These are phyloP conservation scores for Solanum ossicruentum DNA, from an alignment of 257 asterid species.

Conservation along the genomic window DNA sequence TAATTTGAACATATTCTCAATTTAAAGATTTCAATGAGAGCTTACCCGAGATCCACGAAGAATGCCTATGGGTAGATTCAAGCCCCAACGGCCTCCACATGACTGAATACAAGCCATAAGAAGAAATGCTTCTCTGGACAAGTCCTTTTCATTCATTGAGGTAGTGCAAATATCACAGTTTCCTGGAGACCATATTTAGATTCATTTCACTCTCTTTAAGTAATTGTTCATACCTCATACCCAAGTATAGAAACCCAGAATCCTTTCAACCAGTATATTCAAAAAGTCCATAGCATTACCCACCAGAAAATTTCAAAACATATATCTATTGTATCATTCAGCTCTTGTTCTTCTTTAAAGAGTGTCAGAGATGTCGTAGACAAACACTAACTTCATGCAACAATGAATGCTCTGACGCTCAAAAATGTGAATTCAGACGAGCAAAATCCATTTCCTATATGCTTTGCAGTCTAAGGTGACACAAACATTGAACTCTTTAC, in stretches of 20 bases:
- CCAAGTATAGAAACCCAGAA: neutral
- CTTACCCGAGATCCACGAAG: conserved; percentile 98
- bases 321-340: neutral
- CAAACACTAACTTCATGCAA: neutral
- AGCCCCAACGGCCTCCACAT: conserved; percentile 84
- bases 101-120: conserved; percentile 71
- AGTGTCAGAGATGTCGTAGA: neutral
- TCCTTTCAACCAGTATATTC: neutral
- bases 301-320: neutral
- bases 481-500: neutral
- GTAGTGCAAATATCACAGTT: conserved; percentile 86
- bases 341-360: neutral
- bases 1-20: neutral
- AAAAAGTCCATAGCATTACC: neutral
- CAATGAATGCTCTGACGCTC: neutral
- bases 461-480: neutral
- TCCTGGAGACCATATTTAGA: conserved; percentile 30
- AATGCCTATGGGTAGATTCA: conserved; percentile 79
- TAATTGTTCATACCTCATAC: neutral
- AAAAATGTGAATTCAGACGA: neutral
- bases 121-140: conserved; percentile 94
- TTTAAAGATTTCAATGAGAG: conserved; percentile 1
- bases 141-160: conserved; percentile 51
- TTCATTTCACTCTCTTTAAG: neutral
- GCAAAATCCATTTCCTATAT: neutral